A percentile compares a stretch with the other conserved stretches of the same genome.
These are phyloP conservation scores for Rubroboletus pulcherrimus DNA, from an alignment of 768 basidiomycete genomes.

Conservation along the genomic window DNA sequence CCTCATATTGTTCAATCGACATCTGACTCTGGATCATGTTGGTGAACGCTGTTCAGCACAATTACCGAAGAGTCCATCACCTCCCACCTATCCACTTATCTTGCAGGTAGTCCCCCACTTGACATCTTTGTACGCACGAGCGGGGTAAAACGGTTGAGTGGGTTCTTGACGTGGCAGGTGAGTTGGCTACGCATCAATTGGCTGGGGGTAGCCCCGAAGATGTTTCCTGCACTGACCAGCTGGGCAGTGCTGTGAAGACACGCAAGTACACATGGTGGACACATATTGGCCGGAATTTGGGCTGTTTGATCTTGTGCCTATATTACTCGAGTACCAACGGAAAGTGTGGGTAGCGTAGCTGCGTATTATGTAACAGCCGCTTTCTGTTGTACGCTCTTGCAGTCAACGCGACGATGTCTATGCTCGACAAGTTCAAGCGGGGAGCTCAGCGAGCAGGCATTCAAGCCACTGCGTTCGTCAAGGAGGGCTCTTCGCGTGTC, in stretches of 20 bases:
- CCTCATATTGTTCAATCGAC: neutral
- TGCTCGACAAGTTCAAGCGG: conserved; percentile 76
- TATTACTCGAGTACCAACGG: conserved; percentile 84
- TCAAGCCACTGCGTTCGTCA: conserved; percentile 75
- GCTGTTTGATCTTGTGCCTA: conserved; percentile 78
- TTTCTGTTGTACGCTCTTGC: neutral
- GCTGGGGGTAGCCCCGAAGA: neutral
- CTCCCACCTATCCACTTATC: conserved; percentile 59
- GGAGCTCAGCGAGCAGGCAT: conserved; percentile 80
- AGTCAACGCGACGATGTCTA: conserved; percentile 37
- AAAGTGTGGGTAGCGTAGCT: conserved; percentile 45
- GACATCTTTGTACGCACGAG: conserved; percentile 91
- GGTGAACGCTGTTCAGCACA: conserved; percentile 24
- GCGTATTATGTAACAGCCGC: neutral
- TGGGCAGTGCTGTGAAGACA: conserved; percentile 69
- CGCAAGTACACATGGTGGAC: conserved; percentile 81
- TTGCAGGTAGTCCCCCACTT: conserved; percentile 68
- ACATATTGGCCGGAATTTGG: conserved; percentile 95
- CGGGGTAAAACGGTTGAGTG: conserved; percentile 60
- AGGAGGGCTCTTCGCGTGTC: conserved; percentile 61
- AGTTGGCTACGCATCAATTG: conserved; percentile 19
- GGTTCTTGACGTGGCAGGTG: conserved; percentile 96
- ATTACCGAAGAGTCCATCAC: conserved; percentile 71
- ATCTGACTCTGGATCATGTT: neutral
- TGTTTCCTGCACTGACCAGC: neutral